Percentiles rank a stretch among this genome's conserved stretches.
These are phyloP conservation scores for Verticillium nonalfalfae DNA, from an alignment of 2,329 filamentous ascomycete species.

Conservation along the genomic window DNA sequence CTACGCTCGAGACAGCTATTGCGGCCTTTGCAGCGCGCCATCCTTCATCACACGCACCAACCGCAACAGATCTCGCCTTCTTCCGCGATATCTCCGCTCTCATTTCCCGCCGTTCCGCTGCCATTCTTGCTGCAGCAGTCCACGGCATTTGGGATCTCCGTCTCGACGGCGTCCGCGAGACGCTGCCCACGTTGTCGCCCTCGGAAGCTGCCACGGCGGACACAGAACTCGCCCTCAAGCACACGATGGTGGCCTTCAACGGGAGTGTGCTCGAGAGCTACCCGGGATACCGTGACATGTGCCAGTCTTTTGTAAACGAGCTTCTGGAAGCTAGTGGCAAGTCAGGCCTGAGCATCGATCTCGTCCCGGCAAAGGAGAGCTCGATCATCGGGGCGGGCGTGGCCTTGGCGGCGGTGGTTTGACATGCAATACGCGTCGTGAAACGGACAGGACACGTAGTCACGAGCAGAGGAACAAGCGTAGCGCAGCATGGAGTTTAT, in stretches of 20 bases:
- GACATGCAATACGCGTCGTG: not conserved
- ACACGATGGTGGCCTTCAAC: conserved; percentile 67
- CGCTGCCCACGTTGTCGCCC: conserved; percentile 16
- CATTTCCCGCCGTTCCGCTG: conserved; percentile 52
- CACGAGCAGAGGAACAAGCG: not conserved
- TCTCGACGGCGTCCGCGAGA: conserved; percentile 36
- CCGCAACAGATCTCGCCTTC: conserved; percentile 39
- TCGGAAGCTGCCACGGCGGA: conserved; percentile 33
- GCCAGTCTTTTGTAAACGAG: conserved; percentile 57
- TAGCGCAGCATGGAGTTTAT: not conserved
- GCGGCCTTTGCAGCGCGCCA: conserved; percentile 43
- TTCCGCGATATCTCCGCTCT: conserved; percentile 47
- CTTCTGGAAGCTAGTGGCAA: conserved; percentile 34
- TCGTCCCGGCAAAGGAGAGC: conserved; percentile 67
- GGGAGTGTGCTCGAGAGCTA: conserved; percentile 77
- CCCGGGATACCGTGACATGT: conserved; percentile 55
- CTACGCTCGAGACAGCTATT: conserved; percentile 33
- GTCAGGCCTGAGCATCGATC: conserved; percentile 41
- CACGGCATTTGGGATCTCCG: conserved; percentile 54
- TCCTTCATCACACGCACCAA: conserved; percentile 34
- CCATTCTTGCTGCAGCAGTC: conserved; percentile 52
- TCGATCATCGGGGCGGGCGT: conserved; percentile 72
- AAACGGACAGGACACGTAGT: no score
- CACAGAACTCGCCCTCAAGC: conserved; percentile 37
- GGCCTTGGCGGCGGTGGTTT: conserved; percentile 40